phyloP scores from a whole-genome alignment of 805 yeast genomes.

The Cyberlindnera misumaiensis region DNA sequence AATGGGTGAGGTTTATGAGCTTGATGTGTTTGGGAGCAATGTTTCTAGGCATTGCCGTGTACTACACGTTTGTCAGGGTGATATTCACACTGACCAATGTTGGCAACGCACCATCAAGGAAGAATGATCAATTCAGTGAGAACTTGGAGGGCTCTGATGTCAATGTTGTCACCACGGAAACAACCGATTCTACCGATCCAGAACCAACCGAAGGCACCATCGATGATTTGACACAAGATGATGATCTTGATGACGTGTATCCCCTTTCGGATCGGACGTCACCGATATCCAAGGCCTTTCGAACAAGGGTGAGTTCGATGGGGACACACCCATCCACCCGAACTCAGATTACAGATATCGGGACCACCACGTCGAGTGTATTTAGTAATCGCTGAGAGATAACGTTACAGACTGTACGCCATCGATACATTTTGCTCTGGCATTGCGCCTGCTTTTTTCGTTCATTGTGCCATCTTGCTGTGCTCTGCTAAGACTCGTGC shows the following conservation, averaged over 20 bases:
- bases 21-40: conserved; percentile 17
- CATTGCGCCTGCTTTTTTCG: too few relatives aligned
- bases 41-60: conserved; percentile 17
- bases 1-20: conserved; percentile 19
- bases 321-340: conserved; percentile 1
- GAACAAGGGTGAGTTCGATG: conserved; percentile 12
- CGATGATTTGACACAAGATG: not conserved
- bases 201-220: conserved; percentile 3
- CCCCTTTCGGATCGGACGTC: conserved; percentile 1
- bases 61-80: conserved; percentile 14
- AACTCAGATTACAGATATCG: not conserved
- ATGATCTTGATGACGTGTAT: not conserved
- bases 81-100: conserved; percentile 19
- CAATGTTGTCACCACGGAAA: conserved; percentile 5
- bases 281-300: conserved; percentile 16
- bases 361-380: conserved; percentile 9
- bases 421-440: too few relatives aligned
- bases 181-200: conserved; percentile 1
- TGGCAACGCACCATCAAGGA: conserved; percentile 3
- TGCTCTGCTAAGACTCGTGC: too few relatives aligned
- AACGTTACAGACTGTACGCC: too few relatives aligned
- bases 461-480: too few relatives aligned
- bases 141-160: not conserved
- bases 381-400: conserved; percentile 8
- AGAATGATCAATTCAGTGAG: not conserved